phyloP scores from a whole-genome alignment of 108 stramenopile genomes.

The Conticribra weissflogii region DNA sequence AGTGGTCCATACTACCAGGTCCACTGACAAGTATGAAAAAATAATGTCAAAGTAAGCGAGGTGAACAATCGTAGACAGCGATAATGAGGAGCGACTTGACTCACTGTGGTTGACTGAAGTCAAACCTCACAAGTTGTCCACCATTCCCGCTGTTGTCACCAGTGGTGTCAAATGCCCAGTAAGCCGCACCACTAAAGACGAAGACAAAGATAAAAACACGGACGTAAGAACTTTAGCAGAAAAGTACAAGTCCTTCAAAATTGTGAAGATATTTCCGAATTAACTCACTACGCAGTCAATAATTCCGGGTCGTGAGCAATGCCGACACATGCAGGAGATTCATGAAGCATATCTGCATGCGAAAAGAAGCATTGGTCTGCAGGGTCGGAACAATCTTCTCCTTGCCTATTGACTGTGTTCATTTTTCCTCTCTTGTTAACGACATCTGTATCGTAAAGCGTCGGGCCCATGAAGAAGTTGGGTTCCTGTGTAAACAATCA shows the following conservation, averaged over 20 bases:
- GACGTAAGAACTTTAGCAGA: not conserved
- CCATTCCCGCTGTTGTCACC: constrained; percentile 44
- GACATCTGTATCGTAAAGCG: constrained; percentile 42
- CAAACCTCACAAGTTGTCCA: constrained; percentile 55
- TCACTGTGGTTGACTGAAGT: constrained; percentile 62
- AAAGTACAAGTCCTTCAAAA: not conserved
- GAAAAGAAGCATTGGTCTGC: constrained; percentile 58
- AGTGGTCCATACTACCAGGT: constrained; percentile 57
- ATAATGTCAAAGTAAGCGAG: no score
- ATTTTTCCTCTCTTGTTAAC: constrained; percentile 30
- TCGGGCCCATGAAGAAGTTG: constrained; percentile 64
- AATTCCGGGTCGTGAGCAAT: constrained; percentile 60
- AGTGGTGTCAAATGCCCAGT: constrained; percentile 55
- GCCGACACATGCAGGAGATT: constrained; percentile 52
- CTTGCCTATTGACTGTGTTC: constrained; percentile 50
- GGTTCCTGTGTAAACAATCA: constrained; percentile 7
- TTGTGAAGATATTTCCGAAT: not conserved
- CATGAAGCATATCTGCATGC: constrained; percentile 63
- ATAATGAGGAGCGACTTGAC: no score
- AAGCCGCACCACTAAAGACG: constrained; percentile 31
- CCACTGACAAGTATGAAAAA: no score
- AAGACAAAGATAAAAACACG: not conserved
- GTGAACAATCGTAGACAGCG: no score
- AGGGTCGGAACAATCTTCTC: constrained; percentile 41
- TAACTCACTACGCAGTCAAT: constrained; percentile 32